Evolutionary conservation across 2,329 filamentous ascomycete species (phyloP).

Genomic region (Pyricularia sp.): DNA sequence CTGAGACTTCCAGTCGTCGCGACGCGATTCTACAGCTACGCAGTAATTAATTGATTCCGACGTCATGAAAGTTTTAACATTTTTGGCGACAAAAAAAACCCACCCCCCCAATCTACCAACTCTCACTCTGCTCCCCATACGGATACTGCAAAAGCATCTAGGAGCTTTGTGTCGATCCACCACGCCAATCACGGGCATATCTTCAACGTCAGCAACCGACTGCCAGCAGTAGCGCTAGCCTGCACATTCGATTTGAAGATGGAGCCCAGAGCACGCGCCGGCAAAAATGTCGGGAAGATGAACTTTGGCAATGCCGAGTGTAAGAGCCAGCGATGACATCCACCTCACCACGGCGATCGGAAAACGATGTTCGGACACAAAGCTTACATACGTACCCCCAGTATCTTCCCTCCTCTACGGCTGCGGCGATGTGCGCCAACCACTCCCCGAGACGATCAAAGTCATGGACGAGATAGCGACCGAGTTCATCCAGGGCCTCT

Average conservation of each 20-base stretch:
- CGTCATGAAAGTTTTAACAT: neutral
- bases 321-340: conserved; percentile 27
- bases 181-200: neutral
- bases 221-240: neutral
- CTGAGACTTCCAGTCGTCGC: neutral
- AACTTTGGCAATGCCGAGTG: conserved; percentile 67
- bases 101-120: neutral
- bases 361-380: neutral
- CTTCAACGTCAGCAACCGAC: neutral
- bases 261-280: conserved; percentile 68
- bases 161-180: neutral
- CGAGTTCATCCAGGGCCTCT: conserved; percentile 91
- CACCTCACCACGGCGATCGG: neutral
- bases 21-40: neutral
- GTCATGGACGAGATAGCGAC: conserved; percentile 92
- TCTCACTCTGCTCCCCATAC: neutral
- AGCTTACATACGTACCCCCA: conserved; percentile 20
- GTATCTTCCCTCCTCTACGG: conserved; percentile 69
- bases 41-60: neutral
- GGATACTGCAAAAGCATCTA: neutral
- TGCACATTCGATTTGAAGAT: conserved; percentile 33
- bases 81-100: neutral
- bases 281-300: conserved; percentile 75
- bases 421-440: conserved; percentile 68
- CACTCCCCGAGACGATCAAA: conserved; percentile 74